phyloP scores from a whole-genome alignment of 23 red algal species.

The Cyanidioschyzon merolae region DNA sequence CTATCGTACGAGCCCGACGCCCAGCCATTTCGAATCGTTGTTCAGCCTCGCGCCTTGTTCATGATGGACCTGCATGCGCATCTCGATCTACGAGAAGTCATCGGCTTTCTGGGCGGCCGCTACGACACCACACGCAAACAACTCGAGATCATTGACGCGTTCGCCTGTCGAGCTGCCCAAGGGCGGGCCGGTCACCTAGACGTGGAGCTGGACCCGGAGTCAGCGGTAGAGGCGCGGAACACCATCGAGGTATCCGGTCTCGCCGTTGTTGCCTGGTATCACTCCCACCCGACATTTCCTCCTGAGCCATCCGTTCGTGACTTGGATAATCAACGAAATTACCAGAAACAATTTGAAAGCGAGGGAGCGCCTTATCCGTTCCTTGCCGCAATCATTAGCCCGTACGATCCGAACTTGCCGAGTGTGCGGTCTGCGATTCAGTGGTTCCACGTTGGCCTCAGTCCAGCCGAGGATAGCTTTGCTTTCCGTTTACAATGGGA shows the following conservation, averaged over 20 bases:
- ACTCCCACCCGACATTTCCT: conserved; percentile 53
- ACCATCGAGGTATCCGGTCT: conserved; percentile 37
- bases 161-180: conserved; percentile 29
- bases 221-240: conserved; percentile 36
- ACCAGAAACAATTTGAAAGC: conserved; percentile 31
- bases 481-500: not conserved
- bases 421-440: conserved; percentile 1
- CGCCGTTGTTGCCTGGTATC: conserved; percentile 69
- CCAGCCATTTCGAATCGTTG: conserved; percentile 25
- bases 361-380: conserved; percentile 13
- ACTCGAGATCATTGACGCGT: conserved; percentile 41
- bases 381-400: conserved; percentile 15
- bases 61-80: conserved; percentile 68
- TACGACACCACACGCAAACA: conserved; percentile 12
- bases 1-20: conserved; percentile 11
- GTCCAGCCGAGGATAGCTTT: not conserved
- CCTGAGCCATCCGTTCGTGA: conserved; percentile 46
- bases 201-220: conserved; percentile 65
- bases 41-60: conserved; percentile 39
- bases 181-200: conserved; percentile 37
- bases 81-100: conserved; percentile 48
- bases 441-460: conserved; percentile 20
- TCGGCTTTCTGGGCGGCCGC: conserved; percentile 61
- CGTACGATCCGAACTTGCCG: conserved; percentile 16
- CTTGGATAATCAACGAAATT: conserved; percentile 53